A percentile compares a stretch with the other conserved stretches of the same genome.
phyloP scores from a whole-genome alignment of 2,329 filamentous ascomycete species.

The Nemania abortiva region DNA sequence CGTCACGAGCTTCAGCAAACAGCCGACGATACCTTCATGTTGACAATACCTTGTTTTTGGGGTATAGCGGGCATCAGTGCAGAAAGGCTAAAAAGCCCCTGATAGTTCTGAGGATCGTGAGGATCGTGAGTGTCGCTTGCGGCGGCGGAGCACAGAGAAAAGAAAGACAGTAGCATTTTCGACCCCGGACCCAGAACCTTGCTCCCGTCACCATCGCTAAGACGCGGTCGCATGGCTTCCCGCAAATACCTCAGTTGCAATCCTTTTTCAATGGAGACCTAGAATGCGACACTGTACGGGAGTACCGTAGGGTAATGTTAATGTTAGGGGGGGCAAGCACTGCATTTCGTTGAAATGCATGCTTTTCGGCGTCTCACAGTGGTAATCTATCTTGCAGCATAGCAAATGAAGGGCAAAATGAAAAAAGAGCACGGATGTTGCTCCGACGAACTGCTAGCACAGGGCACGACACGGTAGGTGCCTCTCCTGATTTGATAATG shows the following conservation, averaged over 20 bases:
- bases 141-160: slow-evolving; percentile 28
- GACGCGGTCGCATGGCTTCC: slow-evolving; percentile 23
- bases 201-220: slow-evolving; percentile 27
- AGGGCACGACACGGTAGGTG: background rate
- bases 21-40: background rate
- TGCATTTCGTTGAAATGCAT: slow-evolving; percentile 16
- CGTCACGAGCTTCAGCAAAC: background rate
- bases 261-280: slow-evolving; percentile 31
- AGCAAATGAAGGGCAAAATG: slow-evolving; percentile 21
- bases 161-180: slow-evolving; percentile 20
- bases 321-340: slow-evolving; percentile 6
- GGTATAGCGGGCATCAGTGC: background rate
- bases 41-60: background rate
- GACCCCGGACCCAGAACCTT: slow-evolving; percentile 32
- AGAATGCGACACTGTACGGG: slow-evolving; percentile 30
- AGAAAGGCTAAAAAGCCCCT: background rate
- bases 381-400: slow-evolving; percentile 26
- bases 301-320: background rate
- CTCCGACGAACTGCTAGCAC: background rate
- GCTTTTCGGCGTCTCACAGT: slow-evolving; percentile 13
- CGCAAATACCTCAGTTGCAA: slow-evolving; percentile 41
- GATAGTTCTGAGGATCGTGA: background rate
- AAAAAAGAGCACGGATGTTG: background rate
- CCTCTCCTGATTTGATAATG: slow-evolving; percentile 19
- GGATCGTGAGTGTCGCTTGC: slow-evolving; percentile 27